phyloP scores from a whole-genome alignment of 345 rosid species.

The Ceriops tagal region DNA sequence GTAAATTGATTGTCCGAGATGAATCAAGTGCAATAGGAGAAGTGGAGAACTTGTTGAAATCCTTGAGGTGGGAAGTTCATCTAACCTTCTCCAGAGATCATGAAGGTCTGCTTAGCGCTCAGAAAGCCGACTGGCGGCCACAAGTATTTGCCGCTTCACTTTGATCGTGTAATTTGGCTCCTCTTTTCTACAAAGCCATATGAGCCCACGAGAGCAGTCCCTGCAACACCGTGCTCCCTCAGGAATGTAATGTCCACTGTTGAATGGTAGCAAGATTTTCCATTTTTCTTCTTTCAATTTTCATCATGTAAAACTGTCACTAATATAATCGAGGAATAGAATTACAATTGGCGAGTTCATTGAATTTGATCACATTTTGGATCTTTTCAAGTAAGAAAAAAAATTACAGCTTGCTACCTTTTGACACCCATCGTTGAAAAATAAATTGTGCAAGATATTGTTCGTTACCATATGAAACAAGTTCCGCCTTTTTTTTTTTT shows the following conservation, averaged over 20 bases:
- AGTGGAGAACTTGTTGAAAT: constrained; percentile 73
- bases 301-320: constrained; percentile 3
- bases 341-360: not conserved
- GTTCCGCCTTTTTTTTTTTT: no score
- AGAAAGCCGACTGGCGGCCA: constrained; percentile 92
- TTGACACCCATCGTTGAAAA: no score
- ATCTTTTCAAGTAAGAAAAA: no score
- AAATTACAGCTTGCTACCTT: no score
- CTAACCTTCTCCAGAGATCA: constrained; percentile 67
- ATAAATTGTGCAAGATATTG: no score
- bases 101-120: constrained; percentile 88
- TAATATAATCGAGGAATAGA: not conserved
- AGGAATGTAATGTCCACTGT: not conserved
- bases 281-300: not conserved
- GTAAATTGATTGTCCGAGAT: constrained; percentile 73
- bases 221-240: constrained; percentile 1
- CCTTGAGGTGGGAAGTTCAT: constrained; percentile 81
- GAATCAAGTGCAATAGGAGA: constrained; percentile 63
- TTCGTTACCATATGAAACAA: no score
- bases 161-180: constrained; percentile 20
- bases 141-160: constrained; percentile 35
- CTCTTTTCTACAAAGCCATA: not conserved
- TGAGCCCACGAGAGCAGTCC: not conserved
- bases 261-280: not conserved
- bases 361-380: no score